Evolutionary conservation across 83 land plant genomes (phyloP).

Genomic region (Diphasiastrum complanatum): DNA sequence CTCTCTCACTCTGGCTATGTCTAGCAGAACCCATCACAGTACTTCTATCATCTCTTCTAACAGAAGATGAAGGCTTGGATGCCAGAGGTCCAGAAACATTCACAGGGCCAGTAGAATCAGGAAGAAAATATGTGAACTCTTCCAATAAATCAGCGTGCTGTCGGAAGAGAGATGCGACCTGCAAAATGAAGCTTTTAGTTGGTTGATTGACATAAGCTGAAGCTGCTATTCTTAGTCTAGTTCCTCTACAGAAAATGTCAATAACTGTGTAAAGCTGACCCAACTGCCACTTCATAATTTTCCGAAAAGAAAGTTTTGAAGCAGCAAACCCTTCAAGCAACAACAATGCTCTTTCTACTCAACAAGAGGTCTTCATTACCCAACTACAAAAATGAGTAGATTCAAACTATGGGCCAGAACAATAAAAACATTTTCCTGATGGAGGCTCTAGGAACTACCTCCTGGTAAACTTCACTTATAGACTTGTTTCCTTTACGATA

Average conservation of each 20-base stretch:
- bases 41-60: background rate
- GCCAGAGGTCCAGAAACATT: constrained; percentile 2
- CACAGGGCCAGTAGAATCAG: constrained; percentile 44
- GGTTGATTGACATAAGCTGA: background rate
- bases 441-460: constrained; percentile 38
- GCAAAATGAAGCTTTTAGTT: constrained; percentile 7
- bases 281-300: background rate
- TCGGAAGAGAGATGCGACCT: constrained; percentile 69
- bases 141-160: constrained; percentile 71
- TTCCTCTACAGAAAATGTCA: background rate
- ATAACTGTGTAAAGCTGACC: background rate
- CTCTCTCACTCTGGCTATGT: too few relatives aligned
- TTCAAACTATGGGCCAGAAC: background rate
- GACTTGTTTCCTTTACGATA: constrained; percentile 75
- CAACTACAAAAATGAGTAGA: background rate
- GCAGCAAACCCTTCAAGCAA: background rate
- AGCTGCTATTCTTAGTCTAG: background rate
- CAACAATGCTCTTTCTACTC: background rate
- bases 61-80: constrained; percentile 19
- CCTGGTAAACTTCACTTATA: constrained; percentile 81
- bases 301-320: background rate
- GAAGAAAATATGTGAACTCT: constrained; percentile 85
- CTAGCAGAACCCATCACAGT: too few relatives aligned
- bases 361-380: background rate
- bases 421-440: background rate